These are phyloP conservation scores for Auricularia heimuer DNA, from an alignment of 768 basidiomycete species.

Conservation along the genomic window DNA sequence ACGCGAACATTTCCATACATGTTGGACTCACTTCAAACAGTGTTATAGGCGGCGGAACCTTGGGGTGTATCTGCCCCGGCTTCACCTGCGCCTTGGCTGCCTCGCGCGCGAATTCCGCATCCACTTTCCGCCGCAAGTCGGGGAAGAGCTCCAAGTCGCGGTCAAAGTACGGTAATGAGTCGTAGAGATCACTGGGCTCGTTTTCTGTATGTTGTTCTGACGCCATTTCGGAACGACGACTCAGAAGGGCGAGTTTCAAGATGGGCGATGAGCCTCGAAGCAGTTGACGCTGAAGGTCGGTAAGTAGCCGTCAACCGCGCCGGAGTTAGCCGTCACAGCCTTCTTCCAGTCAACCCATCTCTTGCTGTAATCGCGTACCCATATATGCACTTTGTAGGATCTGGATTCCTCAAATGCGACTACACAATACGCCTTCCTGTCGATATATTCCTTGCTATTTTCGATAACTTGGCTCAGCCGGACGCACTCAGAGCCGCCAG, in stretches of 20 bases:
- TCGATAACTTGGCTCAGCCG: no score
- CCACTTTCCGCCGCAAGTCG: conserved; percentile 61
- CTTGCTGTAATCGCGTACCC: neutral
- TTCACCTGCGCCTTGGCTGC: conserved; percentile 35
- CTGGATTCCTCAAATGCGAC: no score
- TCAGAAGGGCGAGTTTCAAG: no score
- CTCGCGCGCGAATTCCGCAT: conserved; percentile 66
- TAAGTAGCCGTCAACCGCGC: conserved; percentile 4
- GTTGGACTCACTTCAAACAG: conserved; percentile 52
- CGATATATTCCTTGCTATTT: no score
- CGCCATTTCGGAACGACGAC: no score
- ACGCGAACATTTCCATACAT: neutral
- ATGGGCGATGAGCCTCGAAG: neutral
- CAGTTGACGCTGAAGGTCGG: neutral
- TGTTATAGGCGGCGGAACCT: conserved; percentile 53
- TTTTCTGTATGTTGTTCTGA: neutral
- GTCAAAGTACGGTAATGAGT: conserved; percentile 91
- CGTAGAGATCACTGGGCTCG: conserved; percentile 39
- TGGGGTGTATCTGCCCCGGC: conserved; percentile 45
- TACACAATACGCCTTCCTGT: no score
- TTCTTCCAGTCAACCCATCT: neutral
- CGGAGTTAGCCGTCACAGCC: conserved; percentile 1
- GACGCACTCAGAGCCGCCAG: no score
- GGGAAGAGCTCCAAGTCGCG: conserved; percentile 79
- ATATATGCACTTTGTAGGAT: no score